phyloP scores from a whole-genome alignment of 2,329 filamentous ascomycete species.

The Fusarium sacchari region DNA sequence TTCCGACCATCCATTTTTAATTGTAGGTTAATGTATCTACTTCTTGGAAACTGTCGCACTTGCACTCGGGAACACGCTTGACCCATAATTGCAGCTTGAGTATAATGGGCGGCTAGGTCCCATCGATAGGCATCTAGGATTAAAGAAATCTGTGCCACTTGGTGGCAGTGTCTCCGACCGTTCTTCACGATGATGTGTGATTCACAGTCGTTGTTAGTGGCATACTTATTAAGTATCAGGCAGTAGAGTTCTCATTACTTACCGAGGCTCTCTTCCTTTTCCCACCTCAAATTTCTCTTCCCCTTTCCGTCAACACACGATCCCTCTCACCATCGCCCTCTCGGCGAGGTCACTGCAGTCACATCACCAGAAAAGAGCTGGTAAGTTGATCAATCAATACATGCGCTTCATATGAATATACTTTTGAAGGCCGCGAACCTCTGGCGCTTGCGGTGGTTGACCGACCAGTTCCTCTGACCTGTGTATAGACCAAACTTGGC shows the following conservation, averaged over 20 bases:
- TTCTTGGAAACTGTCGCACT: not conserved
- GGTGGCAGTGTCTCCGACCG: not conserved
- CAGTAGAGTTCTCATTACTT: not conserved
- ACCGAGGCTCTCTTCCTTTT: not conserved
- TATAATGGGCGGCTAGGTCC: not conserved
- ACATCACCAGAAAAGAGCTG: not conserved
- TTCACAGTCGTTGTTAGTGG: not conserved
- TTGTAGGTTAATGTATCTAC: not conserved
- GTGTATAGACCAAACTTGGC: not conserved
- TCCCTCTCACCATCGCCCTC: not conserved
- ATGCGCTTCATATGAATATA: not conserved
- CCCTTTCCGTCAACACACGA: not conserved
- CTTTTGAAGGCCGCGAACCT: not conserved
- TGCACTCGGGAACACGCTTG: not conserved
- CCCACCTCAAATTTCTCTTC: not conserved
- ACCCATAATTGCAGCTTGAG: not conserved
- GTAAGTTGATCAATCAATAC: not conserved
- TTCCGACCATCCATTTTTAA: not conserved
- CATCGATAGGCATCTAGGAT: not conserved
- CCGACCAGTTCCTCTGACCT: not conserved
- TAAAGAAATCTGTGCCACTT: not conserved
- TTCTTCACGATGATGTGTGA: not conserved
- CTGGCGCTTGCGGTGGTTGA: not conserved
- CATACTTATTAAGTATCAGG: not conserved
- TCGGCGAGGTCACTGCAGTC: not conserved